Base-by-base conservation (phyloP, 2,329 filamentous ascomycete genomes). In the Fusarium metavorans region DNA sequence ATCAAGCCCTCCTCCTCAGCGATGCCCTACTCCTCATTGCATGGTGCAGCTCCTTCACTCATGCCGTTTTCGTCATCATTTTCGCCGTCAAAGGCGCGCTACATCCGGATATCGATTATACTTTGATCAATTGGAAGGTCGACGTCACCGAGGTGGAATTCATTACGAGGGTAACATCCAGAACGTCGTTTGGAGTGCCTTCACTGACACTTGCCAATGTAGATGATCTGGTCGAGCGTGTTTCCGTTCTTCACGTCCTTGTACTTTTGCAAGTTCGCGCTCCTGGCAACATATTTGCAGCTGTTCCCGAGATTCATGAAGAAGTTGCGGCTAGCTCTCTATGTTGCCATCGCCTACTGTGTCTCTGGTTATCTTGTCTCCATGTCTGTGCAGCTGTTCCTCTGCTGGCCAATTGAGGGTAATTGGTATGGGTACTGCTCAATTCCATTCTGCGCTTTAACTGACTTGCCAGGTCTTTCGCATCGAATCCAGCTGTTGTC, bases 181-280 rank as follows among this genome's bases (percentile, higher is more conserved):
- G 2, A 48, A 9, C 14, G 5, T 25, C 23, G 10, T 9, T 48
- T 27, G 2, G 7, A 48, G 8, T 48, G 43, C 8, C 20, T 25
- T 27, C 4, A 1, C 43, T 48, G 43, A 48, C 23, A 48, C 14
- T 25, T 48, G 14, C 8, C 43, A 48, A 48, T 14, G 23, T 25
- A 76, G 74, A 7, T 64, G 4, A 60, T 68, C 16, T 76, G 74
- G 74, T 63, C 57, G 3, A 52, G 52, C 1, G 23, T 64, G 2
- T 48, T 76, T 10, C 72, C 74, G 5, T 74, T 58, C 18, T 63
- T 75, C 11, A 60, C 75, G 4, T 72, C 75, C 2, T 63, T 77
- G 13, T 77, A 76, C 10, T 68, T 77, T 9, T 77, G 70, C 58
- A 77, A 77, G 27, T 75, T 75, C 2, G 63, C 70, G 1, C 70